Evolutionary conservation across 169 alveolate species (phyloP).

Genomic region (Plasmodium adleri): DNA sequence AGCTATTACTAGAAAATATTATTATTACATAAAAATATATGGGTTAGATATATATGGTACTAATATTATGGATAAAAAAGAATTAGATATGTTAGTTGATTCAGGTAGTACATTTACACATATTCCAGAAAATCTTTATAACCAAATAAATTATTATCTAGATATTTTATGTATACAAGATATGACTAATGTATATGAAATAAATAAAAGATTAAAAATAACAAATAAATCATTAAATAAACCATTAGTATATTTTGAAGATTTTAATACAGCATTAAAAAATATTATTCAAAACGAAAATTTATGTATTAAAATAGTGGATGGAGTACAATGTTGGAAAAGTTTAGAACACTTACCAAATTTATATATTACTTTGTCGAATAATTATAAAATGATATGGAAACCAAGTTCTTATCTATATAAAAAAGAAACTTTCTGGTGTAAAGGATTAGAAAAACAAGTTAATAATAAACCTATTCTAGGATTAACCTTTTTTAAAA

Average conservation of each 20-base stretch:
- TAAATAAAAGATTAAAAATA: constrained; percentile 30
- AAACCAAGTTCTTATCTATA: constrained; percentile 63
- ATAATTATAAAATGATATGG: constrained; percentile 40
- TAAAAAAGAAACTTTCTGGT: constrained; percentile 81
- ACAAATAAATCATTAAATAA: constrained; percentile 29
- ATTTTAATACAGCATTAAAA: constrained; percentile 41
- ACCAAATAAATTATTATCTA: constrained; percentile 30
- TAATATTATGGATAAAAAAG: constrained; percentile 5
- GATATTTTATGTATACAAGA: constrained; percentile 57
- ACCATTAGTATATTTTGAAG: constrained; percentile 16
- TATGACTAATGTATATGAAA: constrained; percentile 48
- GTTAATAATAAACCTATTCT: constrained; percentile 78
- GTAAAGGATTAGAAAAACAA: constrained; percentile 82
- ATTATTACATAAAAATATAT: constrained; percentile 34
- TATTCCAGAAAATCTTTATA: constrained; percentile 51
- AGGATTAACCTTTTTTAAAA: constrained; percentile 85
- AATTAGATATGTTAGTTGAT: constrained; percentile 37
- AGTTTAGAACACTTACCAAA: constrained; percentile 37
- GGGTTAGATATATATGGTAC: constrained; percentile 51
- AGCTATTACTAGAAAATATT: constrained; percentile 40
- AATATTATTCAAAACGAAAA: constrained; percentile 44
- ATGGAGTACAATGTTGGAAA: constrained; percentile 70
- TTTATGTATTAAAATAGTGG: constrained; percentile 61
- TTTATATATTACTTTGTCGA: constrained; percentile 26
- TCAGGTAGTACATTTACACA: constrained; percentile 75